Conservation (phyloP, 257 asterid genomes). For the Schizonepeta tenuifolia region DNA sequence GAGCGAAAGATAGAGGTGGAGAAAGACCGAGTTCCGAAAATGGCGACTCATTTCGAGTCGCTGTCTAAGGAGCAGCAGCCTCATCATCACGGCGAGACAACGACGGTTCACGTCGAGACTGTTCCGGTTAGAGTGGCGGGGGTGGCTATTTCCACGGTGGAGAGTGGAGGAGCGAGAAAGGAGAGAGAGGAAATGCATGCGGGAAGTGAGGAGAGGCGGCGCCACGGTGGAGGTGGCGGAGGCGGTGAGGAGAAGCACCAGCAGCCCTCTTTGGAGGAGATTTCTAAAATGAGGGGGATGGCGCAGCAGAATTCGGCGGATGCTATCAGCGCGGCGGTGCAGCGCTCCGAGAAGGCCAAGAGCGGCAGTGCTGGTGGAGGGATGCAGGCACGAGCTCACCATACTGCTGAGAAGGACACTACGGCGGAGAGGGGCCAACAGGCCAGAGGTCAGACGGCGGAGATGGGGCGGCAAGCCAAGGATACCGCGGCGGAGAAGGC, state of each 20-base stretch:
- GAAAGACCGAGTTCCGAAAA: slow-evolving; percentile 56
- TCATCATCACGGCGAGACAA: slow-evolving; percentile 24
- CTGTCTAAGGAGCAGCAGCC: slow-evolving; percentile 40
- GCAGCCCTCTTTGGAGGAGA: slow-evolving; percentile 56
- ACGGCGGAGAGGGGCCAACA: slow-evolving; percentile 20
- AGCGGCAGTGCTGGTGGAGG: background rate
- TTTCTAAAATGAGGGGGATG: slow-evolving; percentile 44
- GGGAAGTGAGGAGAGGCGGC: too few relatives aligned
- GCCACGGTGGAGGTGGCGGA: background rate
- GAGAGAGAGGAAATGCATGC: background rate
- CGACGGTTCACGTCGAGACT: slow-evolving; percentile 29
- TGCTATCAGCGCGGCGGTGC: slow-evolving; percentile 55
- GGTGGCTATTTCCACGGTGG: background rate
- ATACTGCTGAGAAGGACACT: too few relatives aligned
- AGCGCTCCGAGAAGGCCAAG: slow-evolving; percentile 44
- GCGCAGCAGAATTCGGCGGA: slow-evolving; percentile 73
- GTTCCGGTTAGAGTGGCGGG: slow-evolving; percentile 43
- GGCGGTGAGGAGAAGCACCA: slow-evolving; percentile 19
- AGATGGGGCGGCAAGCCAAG: slow-evolving; percentile 41
- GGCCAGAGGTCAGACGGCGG: background rate
- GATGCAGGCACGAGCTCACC: too few relatives aligned
- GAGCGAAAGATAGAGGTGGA: slow-evolving; percentile 46
- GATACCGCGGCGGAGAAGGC: slow-evolving; percentile 33
- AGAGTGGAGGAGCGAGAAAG: background rate
- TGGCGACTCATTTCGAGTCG: slow-evolving; percentile 65